Base-by-base conservation (phyloP, 148 eudicot genomes). In the Spergularia bocconei region DNA sequence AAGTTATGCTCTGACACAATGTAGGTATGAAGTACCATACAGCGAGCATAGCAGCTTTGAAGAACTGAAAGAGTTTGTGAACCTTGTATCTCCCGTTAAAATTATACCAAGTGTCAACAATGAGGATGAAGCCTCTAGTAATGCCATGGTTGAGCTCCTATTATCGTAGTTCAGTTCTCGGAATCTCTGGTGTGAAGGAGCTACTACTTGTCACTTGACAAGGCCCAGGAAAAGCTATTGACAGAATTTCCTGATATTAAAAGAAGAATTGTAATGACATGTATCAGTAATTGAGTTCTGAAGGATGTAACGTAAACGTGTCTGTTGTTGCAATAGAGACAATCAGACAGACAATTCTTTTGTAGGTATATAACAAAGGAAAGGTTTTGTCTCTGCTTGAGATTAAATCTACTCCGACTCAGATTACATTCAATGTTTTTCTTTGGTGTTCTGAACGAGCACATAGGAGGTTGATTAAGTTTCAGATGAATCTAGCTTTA, bases 21-120 rank as follows among this genome's bases (percentile, higher is more conserved):
- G 52, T 89, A 94, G 98, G 84, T 94, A 94, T 74, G 98, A 94
- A 79, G 97, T 94, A 51, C 98, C 98, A 11, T 94, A 94, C 85
- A 94, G 98, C 59, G 98, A 94, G 82, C 98, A 94, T 67, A 76
- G 88, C 80, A 92, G 98, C 84, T 94, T 87, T 84, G 83, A 86
- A 58, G 98, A 94, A 78, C 85, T 94, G 62, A 86, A 86, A 85
- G 92, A 94, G 77, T 91, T 87, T 72, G 93, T 90, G 63, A 86
- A 89, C 84, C 85, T 92, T 52, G 62, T 92, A 25, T 87, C 92
- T 63, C 93, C 98, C 7, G 81, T 38, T n/a, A 82, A 79, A 54
- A 87, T 94, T 19, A 84, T 94, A 63, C 98, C 98, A 13, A 91
- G 98, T 71, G 98, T 94, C 69, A 94, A 91, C 84, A 91, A 91